These are phyloP conservation scores for Xerocomus spinulosus DNA, from an alignment of 768 basidiomycete genomes.

Conservation along the genomic window DNA sequence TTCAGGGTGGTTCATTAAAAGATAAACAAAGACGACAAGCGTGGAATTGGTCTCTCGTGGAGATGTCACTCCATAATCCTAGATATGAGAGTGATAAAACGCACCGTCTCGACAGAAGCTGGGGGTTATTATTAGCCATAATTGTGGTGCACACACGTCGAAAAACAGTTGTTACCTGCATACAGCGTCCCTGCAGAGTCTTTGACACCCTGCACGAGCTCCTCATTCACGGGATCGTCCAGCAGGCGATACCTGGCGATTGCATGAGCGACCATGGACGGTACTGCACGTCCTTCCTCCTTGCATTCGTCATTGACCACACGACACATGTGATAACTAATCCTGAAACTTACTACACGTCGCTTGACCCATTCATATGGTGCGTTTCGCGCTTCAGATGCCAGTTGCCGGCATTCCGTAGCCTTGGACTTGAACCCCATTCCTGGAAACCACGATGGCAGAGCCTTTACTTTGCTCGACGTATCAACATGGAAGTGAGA, in stretches of 20 bases:
- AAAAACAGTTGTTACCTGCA: constrained; percentile 11
- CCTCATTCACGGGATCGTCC: not conserved
- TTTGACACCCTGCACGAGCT: constrained; percentile 12
- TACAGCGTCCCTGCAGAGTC: constrained; percentile 16
- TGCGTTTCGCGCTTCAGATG: constrained; percentile 4
- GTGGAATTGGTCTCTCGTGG: constrained; percentile 23
- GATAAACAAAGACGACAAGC: constrained; percentile 26
- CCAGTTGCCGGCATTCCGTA: constrained; percentile 5
- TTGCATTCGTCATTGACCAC: not conserved
- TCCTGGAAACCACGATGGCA: constrained; percentile 28
- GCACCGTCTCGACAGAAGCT: constrained; percentile 32
- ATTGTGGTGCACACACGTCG: no score
- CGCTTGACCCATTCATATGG: constrained; percentile 11
- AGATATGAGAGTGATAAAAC: not conserved
- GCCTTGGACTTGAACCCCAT: constrained; percentile 18
- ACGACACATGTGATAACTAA: not conserved
- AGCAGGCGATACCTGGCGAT: constrained; percentile 3
- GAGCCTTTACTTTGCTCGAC: constrained; percentile 8
- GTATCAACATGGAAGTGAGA: not conserved
- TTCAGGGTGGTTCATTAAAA: constrained; percentile 27
- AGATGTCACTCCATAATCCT: not conserved
- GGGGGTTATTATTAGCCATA: not conserved
- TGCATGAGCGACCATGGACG: constrained; percentile 16
- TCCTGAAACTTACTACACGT: constrained; percentile 1
- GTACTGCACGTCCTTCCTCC: constrained; percentile 6